A percentile compares a stretch with the other conserved stretches of the same genome.
Conservation (phyloP, 176 grass and related monocot species). For the Zizania latifolia region DNA sequence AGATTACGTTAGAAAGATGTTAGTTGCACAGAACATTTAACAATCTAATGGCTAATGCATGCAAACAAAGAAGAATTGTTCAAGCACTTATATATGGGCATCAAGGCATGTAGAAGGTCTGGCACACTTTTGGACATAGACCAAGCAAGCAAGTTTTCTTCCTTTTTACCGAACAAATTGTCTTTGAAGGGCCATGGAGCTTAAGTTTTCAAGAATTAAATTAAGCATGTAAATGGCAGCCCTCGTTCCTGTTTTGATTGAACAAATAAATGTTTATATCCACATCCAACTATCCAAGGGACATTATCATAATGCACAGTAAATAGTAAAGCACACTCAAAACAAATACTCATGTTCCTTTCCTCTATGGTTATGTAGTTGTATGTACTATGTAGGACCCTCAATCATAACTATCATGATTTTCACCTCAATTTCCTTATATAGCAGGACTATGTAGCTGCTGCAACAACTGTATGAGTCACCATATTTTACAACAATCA, state of each 20-base stretch:
- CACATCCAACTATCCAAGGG: too few relatives aligned
- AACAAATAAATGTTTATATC: too few relatives aligned
- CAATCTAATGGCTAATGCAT: constrained; percentile 12
- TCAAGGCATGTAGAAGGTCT: background rate
- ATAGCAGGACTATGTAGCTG: background rate
- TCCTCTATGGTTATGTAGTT: background rate
- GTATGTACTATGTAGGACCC: background rate
- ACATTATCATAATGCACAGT: too few relatives aligned
- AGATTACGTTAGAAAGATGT: constrained; percentile 5
- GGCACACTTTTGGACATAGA: background rate
- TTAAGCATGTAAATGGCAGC: too few relatives aligned
- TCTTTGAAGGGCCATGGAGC: too few relatives aligned
- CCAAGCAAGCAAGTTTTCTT: too few relatives aligned
- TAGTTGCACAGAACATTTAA: background rate
- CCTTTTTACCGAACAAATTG: too few relatives aligned
- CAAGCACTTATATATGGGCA: constrained; percentile 13
- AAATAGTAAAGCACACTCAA: too few relatives aligned
- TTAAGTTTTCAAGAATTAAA: too few relatives aligned
- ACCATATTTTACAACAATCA: constrained; percentile 1
- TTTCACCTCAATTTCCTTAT: background rate
- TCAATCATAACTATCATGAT: background rate
- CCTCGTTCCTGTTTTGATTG: too few relatives aligned
- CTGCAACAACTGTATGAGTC: background rate
- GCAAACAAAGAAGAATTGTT: background rate
- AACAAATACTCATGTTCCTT: too few relatives aligned